Evolutionary conservation across 345 rosid genomes (phyloP).

Genomic region (Ceriops tagal): DNA sequence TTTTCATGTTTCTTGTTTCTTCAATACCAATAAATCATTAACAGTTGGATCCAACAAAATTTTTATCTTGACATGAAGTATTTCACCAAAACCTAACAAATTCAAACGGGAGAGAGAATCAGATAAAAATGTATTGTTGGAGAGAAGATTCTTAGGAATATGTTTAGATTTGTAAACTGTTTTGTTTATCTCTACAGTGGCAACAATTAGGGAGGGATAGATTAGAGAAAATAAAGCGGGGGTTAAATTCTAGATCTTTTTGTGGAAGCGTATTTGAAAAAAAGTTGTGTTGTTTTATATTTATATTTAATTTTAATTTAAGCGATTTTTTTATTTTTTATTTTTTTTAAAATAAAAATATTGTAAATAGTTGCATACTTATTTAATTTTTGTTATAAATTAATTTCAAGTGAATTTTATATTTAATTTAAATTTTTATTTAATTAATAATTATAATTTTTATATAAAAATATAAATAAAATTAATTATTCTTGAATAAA

Average conservation of each 20-base stretch:
- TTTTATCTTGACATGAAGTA: too few relatives aligned
- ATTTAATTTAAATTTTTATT: too few relatives aligned
- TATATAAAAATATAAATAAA: too few relatives aligned
- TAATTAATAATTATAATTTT: too few relatives aligned
- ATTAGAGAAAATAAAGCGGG: neutral
- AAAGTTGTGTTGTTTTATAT: constrained; percentile 24
- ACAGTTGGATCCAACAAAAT: too few relatives aligned
- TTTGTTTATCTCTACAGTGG: neutral
- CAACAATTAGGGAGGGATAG: neutral
- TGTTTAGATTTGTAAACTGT: constrained; percentile 3
- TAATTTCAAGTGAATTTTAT: too few relatives aligned
- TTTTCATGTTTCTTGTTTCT: too few relatives aligned
- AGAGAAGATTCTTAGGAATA: constrained; percentile 43
- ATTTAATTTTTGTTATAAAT: too few relatives aligned
- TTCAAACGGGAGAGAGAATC: constrained; percentile 9
- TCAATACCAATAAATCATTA: too few relatives aligned
- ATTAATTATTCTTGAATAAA: neutral
- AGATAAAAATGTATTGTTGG: constrained; percentile 6
- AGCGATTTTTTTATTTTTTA: neutral
- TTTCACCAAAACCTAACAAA: too few relatives aligned
- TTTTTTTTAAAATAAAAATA: too few relatives aligned
- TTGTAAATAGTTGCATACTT: too few relatives aligned
- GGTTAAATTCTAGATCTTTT: constrained; percentile 41
- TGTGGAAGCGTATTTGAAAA: constrained; percentile 22
- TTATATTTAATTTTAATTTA: neutral